These are phyloP conservation scores for Scheffersomyces quercinus DNA, from an alignment of 1,139 yeast species.

Conservation along the genomic window DNA sequence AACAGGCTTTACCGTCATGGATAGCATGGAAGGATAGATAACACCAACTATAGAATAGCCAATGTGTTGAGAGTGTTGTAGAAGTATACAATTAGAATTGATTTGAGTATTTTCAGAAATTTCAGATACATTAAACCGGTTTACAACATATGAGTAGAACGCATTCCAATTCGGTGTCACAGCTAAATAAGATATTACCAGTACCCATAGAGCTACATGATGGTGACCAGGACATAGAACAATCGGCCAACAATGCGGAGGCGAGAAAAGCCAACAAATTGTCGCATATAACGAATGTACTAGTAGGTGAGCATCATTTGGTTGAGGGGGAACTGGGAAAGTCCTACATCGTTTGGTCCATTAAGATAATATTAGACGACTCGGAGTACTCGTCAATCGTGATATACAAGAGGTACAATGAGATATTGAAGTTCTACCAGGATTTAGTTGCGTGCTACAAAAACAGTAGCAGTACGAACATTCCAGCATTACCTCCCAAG, in stretches of 20 bases:
- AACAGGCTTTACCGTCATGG: no score
- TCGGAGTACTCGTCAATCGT: conserved; percentile 48
- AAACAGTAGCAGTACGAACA: conserved; percentile 8
- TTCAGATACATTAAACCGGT: no score
- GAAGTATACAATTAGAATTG: no score
- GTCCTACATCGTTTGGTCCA: conserved; percentile 50
- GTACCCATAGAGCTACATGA: conserved; percentile 36
- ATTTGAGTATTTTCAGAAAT: no score
- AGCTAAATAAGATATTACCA: conserved; percentile 36
- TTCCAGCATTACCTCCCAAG: conserved; percentile 72
- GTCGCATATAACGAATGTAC: conserved; percentile 37
- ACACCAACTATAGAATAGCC: no score
- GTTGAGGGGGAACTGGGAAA: conserved; percentile 36
- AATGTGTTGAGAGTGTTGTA: no score
- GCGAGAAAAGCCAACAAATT: conserved; percentile 18
- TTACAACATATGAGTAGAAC: conserved; percentile 1
- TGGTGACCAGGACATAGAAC: conserved; percentile 30
- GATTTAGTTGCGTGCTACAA: conserved; percentile 32
- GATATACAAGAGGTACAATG: conserved; percentile 64
- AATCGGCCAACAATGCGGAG: conserved; percentile 9
- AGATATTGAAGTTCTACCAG: conserved; percentile 53
- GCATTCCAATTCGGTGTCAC: conserved; percentile 16
- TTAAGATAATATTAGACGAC: conserved; percentile 44
- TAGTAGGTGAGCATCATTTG: conserved; percentile 41
- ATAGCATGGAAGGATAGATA: no score